Base-by-base conservation (phyloP, 148 eudicot genomes). In the Camellia japonica region DNA sequence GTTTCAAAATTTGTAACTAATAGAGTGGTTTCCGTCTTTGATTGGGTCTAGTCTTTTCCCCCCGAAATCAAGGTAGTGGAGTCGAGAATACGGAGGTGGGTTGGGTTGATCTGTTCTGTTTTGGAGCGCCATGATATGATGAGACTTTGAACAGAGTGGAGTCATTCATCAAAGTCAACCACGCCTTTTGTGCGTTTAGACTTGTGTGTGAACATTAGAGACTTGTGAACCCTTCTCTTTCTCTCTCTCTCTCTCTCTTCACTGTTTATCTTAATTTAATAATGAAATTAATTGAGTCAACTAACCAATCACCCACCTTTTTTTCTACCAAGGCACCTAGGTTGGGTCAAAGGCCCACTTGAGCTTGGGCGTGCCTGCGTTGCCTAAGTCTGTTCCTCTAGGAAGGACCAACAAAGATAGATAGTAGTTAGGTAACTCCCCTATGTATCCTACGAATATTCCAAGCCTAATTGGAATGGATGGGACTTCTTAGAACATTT, bases 191-290 rank as follows among this genome's bases (percentile, higher is more conserved):
- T 8, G 60, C 38, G 1, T 30, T 42, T 60, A 19, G 46, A 23
- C 77, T 64, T 76, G 52, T 60, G 76, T 81, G 80, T 81, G 80
- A 81, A 76, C 80, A 60, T 11, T n/a, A 59, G 63, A 14, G 80
- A 81, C 83, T 81, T 58, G 20, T 20, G 44, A 10, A 1, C 23
- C 54, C 5, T 30, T 14, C 47, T 52, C 38, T 30, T 1, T 30
- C 38, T 30, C 58, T 71, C 74, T 71, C 56, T 30, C 38, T 30
- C 58, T 71, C 58, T 71, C 74, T 71, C 58, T 47, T 47, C 58
- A 77, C 13, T 76, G 30, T 54, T 77, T 77, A 56, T 6, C 68
- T 58, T 42, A 41, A 8, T 1, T 16, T 30, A 23, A 30, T 30
- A 30, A 65, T n/a, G 65, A 71, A 7, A 30, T 30, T 30, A 46